Conservation (phyloP, 2,329 filamentous ascomycete species). For the Aspergillus oerlinghausenensis region DNA sequence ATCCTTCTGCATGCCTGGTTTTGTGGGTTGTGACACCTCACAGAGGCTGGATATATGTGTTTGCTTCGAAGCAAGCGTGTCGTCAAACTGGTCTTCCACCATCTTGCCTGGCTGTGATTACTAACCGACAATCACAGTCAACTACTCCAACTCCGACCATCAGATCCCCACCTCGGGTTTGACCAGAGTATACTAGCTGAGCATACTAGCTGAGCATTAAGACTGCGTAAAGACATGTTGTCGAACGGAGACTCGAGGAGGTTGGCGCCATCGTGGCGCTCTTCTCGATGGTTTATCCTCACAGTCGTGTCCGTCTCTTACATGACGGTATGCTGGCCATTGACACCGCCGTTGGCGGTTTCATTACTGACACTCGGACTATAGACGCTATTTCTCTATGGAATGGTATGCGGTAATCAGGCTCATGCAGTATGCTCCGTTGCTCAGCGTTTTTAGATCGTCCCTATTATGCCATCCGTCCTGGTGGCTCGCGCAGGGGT, state of each 20-base stretch:
- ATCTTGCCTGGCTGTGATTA: not conserved
- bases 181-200: not conserved
- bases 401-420: not conserved
- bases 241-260: not conserved
- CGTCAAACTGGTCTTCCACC: not conserved
- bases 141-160: not conserved
- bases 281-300: not conserved
- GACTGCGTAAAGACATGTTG: not conserved
- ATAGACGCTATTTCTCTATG: slow-evolving; percentile 4
- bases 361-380: not conserved
- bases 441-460: slow-evolving; percentile 1
- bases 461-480: slow-evolving; percentile 5
- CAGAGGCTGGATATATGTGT: not conserved
- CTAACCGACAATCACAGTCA: not conserved
- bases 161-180: not conserved
- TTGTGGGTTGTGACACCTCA: not conserved
- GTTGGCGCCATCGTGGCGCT: not conserved
- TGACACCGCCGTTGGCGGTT: not conserved
- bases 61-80: not conserved
- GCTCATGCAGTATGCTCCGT: not conserved
- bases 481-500: slow-evolving; percentile 3
- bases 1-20: not conserved
- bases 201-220: not conserved
- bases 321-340: not conserved
- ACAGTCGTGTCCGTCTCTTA: not conserved